Conservation (phyloP, 169 alveolate genomes). For the Eimeria sp. region DNA sequence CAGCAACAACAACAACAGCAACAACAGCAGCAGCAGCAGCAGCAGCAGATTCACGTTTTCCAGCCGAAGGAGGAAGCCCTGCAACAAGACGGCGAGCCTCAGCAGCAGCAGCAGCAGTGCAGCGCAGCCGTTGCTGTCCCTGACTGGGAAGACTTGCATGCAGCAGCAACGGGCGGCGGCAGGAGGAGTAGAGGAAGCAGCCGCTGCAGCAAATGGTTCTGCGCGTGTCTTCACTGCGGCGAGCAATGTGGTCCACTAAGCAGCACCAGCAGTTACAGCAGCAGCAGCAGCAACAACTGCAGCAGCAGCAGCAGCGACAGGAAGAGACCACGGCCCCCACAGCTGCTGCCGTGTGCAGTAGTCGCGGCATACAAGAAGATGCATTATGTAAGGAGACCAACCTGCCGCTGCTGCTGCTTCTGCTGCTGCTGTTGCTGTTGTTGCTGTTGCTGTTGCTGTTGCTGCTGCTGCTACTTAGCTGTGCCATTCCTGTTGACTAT, state of each 20-base stretch:
- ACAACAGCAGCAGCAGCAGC: too few species aligned
- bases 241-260: not conserved
- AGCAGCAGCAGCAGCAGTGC: not conserved
- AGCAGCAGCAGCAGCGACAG: conserved; percentile 50
- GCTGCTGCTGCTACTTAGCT: too few species aligned
- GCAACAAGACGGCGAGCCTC: not conserved
- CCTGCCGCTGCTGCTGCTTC: not conserved
- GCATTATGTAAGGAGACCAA: not conserved
- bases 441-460: conserved; percentile 23
- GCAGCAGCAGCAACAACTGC: conserved; percentile 10
- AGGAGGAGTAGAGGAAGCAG: too few species aligned
- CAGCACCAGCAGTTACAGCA: not conserved
- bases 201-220: not conserved
- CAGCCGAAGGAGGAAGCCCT: not conserved
- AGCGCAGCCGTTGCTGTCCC: too few species aligned
- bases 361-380: conserved; percentile 34
- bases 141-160: too few species aligned
- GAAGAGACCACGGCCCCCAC: conserved; percentile 2
- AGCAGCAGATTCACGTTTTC: too few species aligned
- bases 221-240: conserved; percentile 35
- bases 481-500: not conserved
- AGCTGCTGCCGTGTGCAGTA: conserved; percentile 49
- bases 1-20: not conserved
- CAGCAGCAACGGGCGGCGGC: too few species aligned
- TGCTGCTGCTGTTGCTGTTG: conserved; percentile 57